Conservation (phyloP, 306 rosid genomes). For the Amphicarpaea edgeworthii region DNA sequence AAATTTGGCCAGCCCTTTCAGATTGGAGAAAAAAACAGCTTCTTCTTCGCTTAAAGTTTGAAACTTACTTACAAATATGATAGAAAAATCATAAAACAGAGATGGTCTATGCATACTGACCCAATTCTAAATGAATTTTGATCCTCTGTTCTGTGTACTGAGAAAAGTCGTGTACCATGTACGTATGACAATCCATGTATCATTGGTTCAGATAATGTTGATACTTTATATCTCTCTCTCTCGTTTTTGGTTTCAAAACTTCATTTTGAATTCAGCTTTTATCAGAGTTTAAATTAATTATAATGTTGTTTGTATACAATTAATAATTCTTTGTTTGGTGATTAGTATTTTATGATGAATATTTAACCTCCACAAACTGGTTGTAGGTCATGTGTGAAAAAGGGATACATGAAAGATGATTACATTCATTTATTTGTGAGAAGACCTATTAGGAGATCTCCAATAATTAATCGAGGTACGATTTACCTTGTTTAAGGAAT, state of each 20-base stretch:
- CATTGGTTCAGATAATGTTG: not conserved
- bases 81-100: too few relatives aligned
- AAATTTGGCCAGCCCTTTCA: too few relatives aligned
- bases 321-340: not conserved
- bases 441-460: constrained; percentile 90
- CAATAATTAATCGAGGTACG: constrained; percentile 92
- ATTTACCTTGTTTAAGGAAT: constrained; percentile 7
- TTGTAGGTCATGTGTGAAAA: constrained; percentile 88
- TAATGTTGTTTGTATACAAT: constrained; percentile 16
- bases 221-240: constrained; percentile 1
- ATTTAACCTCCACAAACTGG: constrained; percentile 35
- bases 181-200: not conserved
- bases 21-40: too few relatives aligned
- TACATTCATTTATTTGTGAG: constrained; percentile 84
- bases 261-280: constrained; percentile 3
- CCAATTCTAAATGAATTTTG: not conserved
- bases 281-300: constrained; percentile 27
- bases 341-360: constrained; percentile 31
- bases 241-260: not conserved
- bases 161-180: not conserved
- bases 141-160: not conserved
- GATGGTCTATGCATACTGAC: not conserved
- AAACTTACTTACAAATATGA: too few relatives aligned
- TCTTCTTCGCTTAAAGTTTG: too few relatives aligned
- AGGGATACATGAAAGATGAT: constrained; percentile 95